Evolutionary conservation across 2,329 filamentous ascomycete species (phyloP), one percentile per base, ranked within the genome.

Genomic region (Basipetospora chlamydospora): DNA sequence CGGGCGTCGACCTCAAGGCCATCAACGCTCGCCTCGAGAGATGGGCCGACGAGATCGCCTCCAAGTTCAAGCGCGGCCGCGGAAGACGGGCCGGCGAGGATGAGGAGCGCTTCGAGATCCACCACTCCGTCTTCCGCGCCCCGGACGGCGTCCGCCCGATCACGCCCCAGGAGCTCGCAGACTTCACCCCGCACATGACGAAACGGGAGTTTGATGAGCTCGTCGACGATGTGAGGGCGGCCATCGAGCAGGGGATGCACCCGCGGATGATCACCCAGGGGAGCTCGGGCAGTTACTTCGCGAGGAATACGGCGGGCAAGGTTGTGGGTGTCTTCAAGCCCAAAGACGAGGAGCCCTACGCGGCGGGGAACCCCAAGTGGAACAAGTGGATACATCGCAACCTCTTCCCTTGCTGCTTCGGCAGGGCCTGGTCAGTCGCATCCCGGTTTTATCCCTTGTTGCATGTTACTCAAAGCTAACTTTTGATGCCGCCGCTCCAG

Each of bases 311-410:
- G 1, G 80, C 88, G 39, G 90, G 90, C 35, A 95, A 93, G 61
- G 84, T 95, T 12, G 85, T 98, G 4, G 90, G 87, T 25, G 90
- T 98, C 4, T 98, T 98, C 63, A 98, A 98, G 57, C 90, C 90
- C 28, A 98, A 98, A 60, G 90, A 98, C 48, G 90, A 98, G 60
- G 92, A 98, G 57, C 90, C 90, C 1, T 98, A 95, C 53, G 90
- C 90, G 2, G 90, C 84, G 22, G 81, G 85, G 47, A 98, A 98
- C 53, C 90, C 90, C 5, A 98, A 98, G 56, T 96, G 88, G 88
- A 96, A 92, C 48, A 98, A 98, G 60, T 98, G 90, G 90, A 87
- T 98, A 62, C 90, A 98, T 57, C 72, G 90, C 44, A 98, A 98
- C 55, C 55, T 98, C 44, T 96, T 98, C 48, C 90, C 90, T 7